Conservation (phyloP, 345 rosid species). For the Corymbia maculata region DNA sequence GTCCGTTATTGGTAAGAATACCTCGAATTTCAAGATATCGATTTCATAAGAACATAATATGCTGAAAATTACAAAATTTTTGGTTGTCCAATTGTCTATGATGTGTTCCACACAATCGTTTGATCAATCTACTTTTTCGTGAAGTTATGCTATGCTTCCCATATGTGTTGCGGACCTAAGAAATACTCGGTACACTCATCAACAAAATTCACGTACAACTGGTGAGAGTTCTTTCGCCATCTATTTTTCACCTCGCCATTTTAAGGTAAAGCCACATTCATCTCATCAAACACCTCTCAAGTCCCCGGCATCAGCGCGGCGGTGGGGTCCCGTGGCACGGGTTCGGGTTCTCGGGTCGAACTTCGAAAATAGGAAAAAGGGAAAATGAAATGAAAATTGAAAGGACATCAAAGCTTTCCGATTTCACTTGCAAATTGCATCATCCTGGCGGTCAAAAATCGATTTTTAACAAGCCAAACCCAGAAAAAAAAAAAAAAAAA, state of each 20-base stretch:
- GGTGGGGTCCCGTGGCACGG: background rate
- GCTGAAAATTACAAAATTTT: background rate
- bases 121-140: background rate
- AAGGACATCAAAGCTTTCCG: background rate
- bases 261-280: background rate
- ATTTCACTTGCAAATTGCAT: background rate
- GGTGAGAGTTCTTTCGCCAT: background rate
- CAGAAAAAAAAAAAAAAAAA: background rate
- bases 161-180: too few relatives aligned
- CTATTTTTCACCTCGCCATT: background rate
- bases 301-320: background rate
- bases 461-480: background rate
- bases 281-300: background rate
- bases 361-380: too few relatives aligned
- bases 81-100: background rate
- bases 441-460: background rate
- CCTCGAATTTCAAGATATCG: background rate
- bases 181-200: background rate
- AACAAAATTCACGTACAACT: background rate
- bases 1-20: too few relatives aligned
- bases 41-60: background rate
- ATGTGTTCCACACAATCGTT: background rate
- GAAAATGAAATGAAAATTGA: rapidly evolving
- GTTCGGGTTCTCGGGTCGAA: background rate
- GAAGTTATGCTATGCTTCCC: background rate